Conservation (phyloP, 2,329 filamentous ascomycete species). For the Sporothrix pallida region DNA sequence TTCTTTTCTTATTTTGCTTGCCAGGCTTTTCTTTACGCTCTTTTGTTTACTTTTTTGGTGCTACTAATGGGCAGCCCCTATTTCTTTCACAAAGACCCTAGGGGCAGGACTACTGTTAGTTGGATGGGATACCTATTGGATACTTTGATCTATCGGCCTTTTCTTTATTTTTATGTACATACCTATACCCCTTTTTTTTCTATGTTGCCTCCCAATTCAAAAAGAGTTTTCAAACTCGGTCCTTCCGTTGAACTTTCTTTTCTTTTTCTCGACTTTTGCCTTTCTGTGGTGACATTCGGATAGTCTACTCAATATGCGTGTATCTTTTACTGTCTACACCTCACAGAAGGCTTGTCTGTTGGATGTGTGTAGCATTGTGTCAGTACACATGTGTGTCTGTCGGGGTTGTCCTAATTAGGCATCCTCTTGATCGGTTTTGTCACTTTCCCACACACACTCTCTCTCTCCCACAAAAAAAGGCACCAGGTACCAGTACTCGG, state of each 20-base stretch:
- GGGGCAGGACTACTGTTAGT: not conserved
- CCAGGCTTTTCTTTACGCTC: not conserved
- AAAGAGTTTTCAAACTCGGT: not conserved
- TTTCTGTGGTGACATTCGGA: constrained; percentile 1
- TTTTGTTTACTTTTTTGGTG: constrained; percentile 8
- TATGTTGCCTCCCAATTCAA: constrained; percentile 18
- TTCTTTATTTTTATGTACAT: constrained; percentile 6
- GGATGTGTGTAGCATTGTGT: not conserved
- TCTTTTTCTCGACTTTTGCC: not conserved
- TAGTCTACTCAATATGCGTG: not conserved
- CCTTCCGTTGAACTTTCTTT: not conserved
- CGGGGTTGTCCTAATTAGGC: not conserved
- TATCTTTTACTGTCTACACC: not conserved
- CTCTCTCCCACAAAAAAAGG: not conserved
- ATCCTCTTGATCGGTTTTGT: not conserved
- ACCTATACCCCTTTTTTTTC: constrained; percentile 20
- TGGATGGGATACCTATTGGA: not conserved
- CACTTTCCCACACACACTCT: not conserved
- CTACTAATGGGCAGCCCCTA: constrained; percentile 4
- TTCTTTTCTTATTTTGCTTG: not conserved
- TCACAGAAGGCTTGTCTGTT: not conserved
- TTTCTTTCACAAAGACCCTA: not conserved
- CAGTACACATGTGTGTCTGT: not conserved
- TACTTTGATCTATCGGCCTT: not conserved
- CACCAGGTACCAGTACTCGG: too few species aligned